phyloP scores from a whole-genome alignment of 805 yeast species.

The Saccharomyces jurei region DNA sequence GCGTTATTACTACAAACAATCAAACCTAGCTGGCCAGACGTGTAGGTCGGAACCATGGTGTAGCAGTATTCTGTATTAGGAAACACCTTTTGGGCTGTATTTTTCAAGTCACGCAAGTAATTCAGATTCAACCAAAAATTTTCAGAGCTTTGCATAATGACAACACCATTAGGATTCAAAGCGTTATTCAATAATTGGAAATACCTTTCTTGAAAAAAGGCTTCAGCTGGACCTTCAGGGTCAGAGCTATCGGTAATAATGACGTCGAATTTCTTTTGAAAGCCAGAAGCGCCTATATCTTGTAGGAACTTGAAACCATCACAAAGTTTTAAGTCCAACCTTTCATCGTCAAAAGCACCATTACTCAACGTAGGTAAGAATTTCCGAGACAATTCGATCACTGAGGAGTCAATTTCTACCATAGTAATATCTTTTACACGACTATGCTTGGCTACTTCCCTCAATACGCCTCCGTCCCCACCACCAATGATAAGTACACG shows the following conservation, averaged over 20 bases:
- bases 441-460: conserved; percentile 77
- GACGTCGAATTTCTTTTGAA: conserved; percentile 56
- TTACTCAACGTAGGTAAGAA: conserved; percentile 73
- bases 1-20: conserved; percentile 60
- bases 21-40: conserved; percentile 81
- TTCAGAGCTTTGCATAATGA: conserved; percentile 73
- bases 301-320: conserved; percentile 80
- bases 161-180: conserved; percentile 53
- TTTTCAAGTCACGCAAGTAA: conserved; percentile 41
- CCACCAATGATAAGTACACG: conserved; percentile 86
- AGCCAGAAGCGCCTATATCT: conserved; percentile 24
- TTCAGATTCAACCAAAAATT: conserved; percentile 66
- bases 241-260: conserved; percentile 89
- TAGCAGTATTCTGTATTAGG: conserved; percentile 58
- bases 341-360: conserved; percentile 53
- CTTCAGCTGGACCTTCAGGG: conserved; percentile 94
- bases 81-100: conserved; percentile 48
- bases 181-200: conserved; percentile 61
- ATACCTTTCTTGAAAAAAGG: conserved; percentile 71
- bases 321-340: conserved; percentile 56
- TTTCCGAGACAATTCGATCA: conserved; percentile 60
- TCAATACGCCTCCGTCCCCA: conserved; percentile 90
- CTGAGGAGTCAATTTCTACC: conserved; percentile 86
- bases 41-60: conserved; percentile 80
- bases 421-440: conserved; percentile 57